phyloP scores from a whole-genome alignment of 163 green algal genomes.

The Chlorella variabilis region DNA sequence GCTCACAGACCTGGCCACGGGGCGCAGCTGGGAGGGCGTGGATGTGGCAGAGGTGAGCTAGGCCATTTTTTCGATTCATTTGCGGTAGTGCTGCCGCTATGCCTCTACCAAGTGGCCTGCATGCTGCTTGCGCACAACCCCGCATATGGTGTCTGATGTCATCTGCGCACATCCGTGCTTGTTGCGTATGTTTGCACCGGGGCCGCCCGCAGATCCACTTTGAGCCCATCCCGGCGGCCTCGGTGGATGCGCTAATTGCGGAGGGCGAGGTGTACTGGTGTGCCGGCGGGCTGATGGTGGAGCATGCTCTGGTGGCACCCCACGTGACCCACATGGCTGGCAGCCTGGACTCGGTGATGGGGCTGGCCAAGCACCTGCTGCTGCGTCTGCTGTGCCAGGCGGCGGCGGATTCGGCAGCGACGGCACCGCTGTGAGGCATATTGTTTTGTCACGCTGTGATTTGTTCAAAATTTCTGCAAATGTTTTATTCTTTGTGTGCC shows the following conservation, averaged over 20 bases:
- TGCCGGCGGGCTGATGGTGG: constrained; percentile 87
- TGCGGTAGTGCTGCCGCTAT: neutral
- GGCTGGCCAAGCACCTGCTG: constrained; percentile 66
- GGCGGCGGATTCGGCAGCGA: neutral
- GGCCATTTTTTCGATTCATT: too few species aligned
- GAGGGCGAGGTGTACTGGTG: constrained; percentile 77
- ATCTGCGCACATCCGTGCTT: too few species aligned
- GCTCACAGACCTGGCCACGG: constrained; percentile 69
- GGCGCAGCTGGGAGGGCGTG: constrained; percentile 48
- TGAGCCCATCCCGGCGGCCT: constrained; percentile 65
- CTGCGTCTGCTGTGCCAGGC: constrained; percentile 58
- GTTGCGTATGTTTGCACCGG: too few species aligned
- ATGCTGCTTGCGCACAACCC: too few species aligned
- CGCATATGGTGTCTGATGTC: too few species aligned
- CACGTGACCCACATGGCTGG: constrained; percentile 73
- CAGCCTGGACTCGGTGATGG: constrained; percentile 82
- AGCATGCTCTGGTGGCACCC: constrained; percentile 78
- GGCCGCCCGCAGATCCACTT: constrained; percentile 81
- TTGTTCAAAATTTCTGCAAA: too few species aligned
- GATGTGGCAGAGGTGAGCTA: constrained; percentile 49
- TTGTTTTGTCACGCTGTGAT: too few species aligned
- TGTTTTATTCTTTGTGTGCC: too few species aligned
- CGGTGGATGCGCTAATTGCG: constrained; percentile 70
- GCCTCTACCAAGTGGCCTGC: too few species aligned
- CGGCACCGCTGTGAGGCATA: too few species aligned